Evolutionary conservation across 106 monocot species (phyloP), one percentile per base, ranked within the genome.

Genomic region (Apostasia shenzhenica): DNA sequence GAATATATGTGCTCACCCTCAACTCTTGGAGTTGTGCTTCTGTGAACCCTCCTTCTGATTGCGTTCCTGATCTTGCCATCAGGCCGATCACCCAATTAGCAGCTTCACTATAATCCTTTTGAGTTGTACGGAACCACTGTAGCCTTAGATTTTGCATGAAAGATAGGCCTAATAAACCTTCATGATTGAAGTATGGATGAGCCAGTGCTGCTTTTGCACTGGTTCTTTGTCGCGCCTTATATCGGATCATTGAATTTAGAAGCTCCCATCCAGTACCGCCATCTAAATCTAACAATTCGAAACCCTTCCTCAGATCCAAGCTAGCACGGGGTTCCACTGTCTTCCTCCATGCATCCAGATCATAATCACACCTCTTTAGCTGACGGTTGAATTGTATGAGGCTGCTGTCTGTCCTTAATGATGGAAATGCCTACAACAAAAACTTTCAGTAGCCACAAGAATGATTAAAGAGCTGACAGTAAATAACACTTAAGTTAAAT

Each of bases 311-410:
- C 2, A 95, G 69, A 1, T 95, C 95, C 3, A 78, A 76, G 12
- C 79, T 61, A 4, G 95, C 91, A 64, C 95, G 95, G 11, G 88
- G 91, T 63, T 91, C 95, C 6, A 84, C 91, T 55, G 61, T 71
- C 44, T 67, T 82, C 26, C 91, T 85, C 95, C 95, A 95, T 50
- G 81, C 80, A 7, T 61, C 54, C 65, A 95, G 64, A 72, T 95
- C 91, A 60, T 88, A 95, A 10, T 45, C 72, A 12, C 91, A 91
- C 54, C 95, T 81, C 78, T 95, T 95, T 54, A 95, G 76, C 70
- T 95, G 95, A 58, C 95, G 83, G 55, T 95, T 95, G 65, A 95
- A 95, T 67, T 95, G 95, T 69, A 91, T 89, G 57, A 95, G 85
- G 46, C 78, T 78, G 61, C 80, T 91, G 65, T 95, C 91, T 0